A percentile compares a stretch with the other conserved stretches of the same genome.
These are phyloP conservation scores for Microbotryomycetes sp. DNA, from an alignment of 1,284 basidiomycete genomes.

Conservation along the genomic window DNA sequence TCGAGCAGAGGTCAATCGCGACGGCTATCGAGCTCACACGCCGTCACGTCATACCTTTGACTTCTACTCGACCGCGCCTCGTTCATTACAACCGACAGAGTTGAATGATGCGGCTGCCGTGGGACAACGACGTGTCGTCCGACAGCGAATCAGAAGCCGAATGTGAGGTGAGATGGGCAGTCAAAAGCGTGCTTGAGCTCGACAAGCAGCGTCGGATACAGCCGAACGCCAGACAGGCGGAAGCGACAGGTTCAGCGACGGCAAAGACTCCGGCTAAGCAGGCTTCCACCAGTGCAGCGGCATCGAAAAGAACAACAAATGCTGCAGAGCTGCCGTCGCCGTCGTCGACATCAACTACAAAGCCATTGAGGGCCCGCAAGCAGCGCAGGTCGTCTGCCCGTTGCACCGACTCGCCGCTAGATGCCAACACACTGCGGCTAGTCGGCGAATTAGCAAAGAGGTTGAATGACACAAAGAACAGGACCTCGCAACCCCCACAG, in stretches of 20 bases:
- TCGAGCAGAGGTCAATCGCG: too few species aligned
- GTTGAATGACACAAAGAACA: slow-evolving; percentile 5
- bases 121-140: neutral
- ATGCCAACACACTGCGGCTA: slow-evolving; percentile 6
- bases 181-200: neutral
- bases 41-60: too few species aligned
- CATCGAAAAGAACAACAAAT: slow-evolving; percentile 4
- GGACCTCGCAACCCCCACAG: too few species aligned
- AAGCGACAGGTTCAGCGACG: neutral
- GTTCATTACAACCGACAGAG: too few species aligned
- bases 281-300: neutral
- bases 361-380: slow-evolving; percentile 6
- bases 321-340: slow-evolving; percentile 6
- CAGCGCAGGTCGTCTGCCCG: neutral
- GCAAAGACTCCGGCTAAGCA: neutral
- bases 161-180: neutral
- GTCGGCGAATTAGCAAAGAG: slow-evolving; percentile 6
- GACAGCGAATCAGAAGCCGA: neutral
- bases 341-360: neutral
- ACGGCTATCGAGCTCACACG: too few species aligned
- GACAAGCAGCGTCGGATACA: neutral
- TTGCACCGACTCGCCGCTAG: slow-evolving; percentile 1
- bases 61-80: too few species aligned
- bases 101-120: neutral
- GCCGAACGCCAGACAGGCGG: neutral